A percentile compares a stretch with the other conserved stretches of the same genome.
phyloP scores from a whole-genome alignment of 441 rosid genomes.

The Bocquillonia castaneifolia region DNA sequence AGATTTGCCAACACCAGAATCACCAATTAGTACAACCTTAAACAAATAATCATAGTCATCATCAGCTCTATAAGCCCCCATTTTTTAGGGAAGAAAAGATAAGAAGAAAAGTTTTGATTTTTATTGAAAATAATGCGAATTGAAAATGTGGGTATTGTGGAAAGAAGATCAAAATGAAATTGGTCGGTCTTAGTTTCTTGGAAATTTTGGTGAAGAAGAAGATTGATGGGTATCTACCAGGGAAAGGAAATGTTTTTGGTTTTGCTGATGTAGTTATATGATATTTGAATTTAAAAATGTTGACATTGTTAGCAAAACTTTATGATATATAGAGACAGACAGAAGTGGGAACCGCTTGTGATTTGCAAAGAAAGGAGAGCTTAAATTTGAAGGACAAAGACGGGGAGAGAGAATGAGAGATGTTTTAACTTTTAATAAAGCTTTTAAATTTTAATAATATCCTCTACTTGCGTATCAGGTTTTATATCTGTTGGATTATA shows the following conservation, averaged over 20 bases:
- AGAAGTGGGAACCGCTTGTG: slow-evolving; percentile 1
- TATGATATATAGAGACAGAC: neutral
- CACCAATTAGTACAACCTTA: slow-evolving; percentile 46
- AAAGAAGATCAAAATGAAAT: slow-evolving; percentile 1
- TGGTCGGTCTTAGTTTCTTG: neutral
- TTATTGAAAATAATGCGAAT: too few species aligned
- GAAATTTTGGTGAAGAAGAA: slow-evolving; percentile 1
- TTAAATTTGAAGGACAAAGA: neutral
- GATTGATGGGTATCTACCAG: slow-evolving; percentile 2
- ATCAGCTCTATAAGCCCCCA: slow-evolving; percentile 45
- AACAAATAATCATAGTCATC: slow-evolving; percentile 48
- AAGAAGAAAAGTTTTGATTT: neutral
- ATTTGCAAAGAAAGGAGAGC: neutral
- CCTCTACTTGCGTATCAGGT: too few species aligned
- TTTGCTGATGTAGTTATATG: neutral
- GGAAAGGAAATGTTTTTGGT: neutral
- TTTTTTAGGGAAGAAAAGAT: neutral
- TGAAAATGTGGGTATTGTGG: neutral
- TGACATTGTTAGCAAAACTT: slow-evolving; percentile 14
- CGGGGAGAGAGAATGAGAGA: neutral
- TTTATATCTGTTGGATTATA: too few species aligned
- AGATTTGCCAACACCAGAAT: slow-evolving; percentile 48
- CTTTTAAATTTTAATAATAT: too few species aligned
- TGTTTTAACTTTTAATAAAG: too few species aligned
- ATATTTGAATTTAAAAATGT: slow-evolving; percentile 21